Conservation (phyloP, 176 grass and related monocot species). For the Carex pumila region DNA sequence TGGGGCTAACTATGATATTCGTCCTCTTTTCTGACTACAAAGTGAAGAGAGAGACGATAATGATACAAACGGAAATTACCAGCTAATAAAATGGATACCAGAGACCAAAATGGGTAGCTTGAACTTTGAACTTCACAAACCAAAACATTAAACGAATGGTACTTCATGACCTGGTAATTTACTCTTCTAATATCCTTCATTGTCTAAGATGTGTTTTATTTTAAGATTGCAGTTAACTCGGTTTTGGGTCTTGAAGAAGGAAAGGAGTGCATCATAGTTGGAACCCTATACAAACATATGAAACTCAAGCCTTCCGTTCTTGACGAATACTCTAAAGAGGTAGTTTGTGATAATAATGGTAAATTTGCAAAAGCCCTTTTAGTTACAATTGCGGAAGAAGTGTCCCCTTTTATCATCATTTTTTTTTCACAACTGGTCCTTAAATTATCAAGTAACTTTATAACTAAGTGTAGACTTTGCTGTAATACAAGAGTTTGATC, state of each 20-base stretch:
- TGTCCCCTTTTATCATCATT: neutral
- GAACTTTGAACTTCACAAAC: neutral
- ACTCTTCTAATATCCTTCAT: neutral
- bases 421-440: neutral
- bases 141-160: neutral
- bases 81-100: neutral
- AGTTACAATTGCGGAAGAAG: neutral
- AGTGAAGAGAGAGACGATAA: neutral
- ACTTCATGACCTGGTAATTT: neutral
- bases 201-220: neutral
- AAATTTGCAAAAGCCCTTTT: neutral
- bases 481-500: neutral
- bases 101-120: neutral
- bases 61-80: neutral
- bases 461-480: neutral
- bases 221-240: constrained; percentile 59
- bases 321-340: constrained; percentile 98
- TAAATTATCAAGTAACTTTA: neutral
- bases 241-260: constrained; percentile 89
- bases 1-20: neutral
- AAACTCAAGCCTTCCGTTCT: constrained; percentile 93
- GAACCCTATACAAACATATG: constrained; percentile 94
- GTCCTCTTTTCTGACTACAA: neutral
- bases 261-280: constrained; percentile 86
- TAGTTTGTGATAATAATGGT: constrained; percentile 19